A percentile compares a stretch with the other conserved stretches of the same genome.
phyloP scores from a whole-genome alignment of 225 moss, liverwort and hornwort species.

The Anthoceros angustus region DNA sequence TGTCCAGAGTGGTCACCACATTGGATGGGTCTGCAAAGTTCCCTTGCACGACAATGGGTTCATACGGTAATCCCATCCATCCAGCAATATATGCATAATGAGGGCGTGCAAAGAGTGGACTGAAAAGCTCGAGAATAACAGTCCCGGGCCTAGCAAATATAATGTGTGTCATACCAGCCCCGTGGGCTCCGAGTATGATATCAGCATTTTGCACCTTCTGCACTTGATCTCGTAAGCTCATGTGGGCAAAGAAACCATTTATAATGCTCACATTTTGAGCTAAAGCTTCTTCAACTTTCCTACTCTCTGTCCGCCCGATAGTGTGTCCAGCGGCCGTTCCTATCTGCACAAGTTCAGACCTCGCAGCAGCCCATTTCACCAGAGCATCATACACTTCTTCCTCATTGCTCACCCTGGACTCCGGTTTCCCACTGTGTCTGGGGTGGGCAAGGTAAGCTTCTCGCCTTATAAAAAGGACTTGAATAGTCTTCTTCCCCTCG shows the following conservation, averaged over 20 bases:
- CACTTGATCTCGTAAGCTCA: constrained; percentile 61
- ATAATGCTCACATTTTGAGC: constrained; percentile 30
- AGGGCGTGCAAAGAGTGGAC: constrained; percentile 61
- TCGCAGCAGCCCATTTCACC: constrained; percentile 38
- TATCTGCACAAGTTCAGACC: constrained; percentile 18
- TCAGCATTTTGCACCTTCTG: constrained; percentile 46
- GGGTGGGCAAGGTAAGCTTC: constrained; percentile 92
- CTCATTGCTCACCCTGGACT: constrained; percentile 82
- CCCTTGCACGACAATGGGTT: constrained; percentile 52
- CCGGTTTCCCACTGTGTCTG: constrained; percentile 75
- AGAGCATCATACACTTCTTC: constrained; percentile 46
- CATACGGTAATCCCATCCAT: constrained; percentile 85
- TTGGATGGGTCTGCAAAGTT: constrained; percentile 34
- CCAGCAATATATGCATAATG: constrained; percentile 67
- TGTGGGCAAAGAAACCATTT: constrained; percentile 75
- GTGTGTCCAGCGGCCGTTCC: neutral
- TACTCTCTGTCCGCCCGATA: neutral
- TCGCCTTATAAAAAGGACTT: constrained; percentile 65
- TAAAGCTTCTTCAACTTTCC: constrained; percentile 1
- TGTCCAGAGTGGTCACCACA: constrained; percentile 13
- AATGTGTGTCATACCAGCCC: constrained; percentile 80
- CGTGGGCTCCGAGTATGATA: constrained; percentile 81
- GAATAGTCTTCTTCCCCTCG: constrained; percentile 14
- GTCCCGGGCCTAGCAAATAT: constrained; percentile 62
- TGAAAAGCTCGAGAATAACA: constrained; percentile 50